phyloP scores from a whole-genome alignment of 257 asterid genomes.

The Jasminum sambac region DNA sequence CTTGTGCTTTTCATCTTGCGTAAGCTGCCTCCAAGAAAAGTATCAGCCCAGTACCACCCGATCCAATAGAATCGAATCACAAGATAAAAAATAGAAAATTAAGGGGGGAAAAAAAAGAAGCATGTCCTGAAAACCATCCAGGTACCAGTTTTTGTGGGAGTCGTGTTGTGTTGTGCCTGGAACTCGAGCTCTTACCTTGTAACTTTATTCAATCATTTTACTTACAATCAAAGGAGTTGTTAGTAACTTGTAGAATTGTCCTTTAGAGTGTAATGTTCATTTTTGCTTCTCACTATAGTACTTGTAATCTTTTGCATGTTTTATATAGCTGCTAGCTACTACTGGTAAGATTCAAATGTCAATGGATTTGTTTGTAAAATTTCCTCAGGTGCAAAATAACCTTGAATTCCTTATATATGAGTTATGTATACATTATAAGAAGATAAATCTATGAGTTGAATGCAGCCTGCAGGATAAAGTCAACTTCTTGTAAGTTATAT shows the following conservation, averaged over 20 bases:
- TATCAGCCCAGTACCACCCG: conserved; percentile 61
- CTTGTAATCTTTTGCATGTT: neutral
- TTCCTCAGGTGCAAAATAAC: neutral
- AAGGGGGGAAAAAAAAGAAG: neutral
- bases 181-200: neutral
- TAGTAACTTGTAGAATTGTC: neutral
- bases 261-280: neutral
- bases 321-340: neutral
- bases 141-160: neutral
- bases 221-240: neutral
- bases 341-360: neutral
- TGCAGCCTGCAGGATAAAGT: neutral
- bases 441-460: no score
- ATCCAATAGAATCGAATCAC: conserved; percentile 17
- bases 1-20: conserved; percentile 73
- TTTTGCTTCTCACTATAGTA: neutral
- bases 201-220: neutral
- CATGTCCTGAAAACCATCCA: neutral
- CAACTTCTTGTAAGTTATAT: neutral
- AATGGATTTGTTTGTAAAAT: neutral
- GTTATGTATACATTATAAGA: no score
- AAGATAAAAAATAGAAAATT: no score
- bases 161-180: neutral
- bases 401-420: neutral
- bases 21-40: conserved; percentile 64